Base-by-base conservation (phyloP, 2,329 filamentous ascomycete genomes). In the Alternaria tenuissima region DNA sequence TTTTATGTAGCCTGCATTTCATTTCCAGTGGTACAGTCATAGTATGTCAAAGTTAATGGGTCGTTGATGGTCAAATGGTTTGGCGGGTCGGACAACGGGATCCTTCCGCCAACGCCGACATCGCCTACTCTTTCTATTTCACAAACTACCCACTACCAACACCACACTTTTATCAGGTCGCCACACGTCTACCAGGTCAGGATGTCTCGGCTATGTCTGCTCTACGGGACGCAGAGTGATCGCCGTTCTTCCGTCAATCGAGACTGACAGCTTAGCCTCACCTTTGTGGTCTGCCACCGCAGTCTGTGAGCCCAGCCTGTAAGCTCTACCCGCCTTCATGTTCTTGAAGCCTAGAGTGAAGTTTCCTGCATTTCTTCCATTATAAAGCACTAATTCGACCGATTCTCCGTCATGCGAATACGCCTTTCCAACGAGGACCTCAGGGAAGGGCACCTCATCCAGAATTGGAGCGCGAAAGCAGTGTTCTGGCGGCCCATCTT, bases 311-410 rank as follows among this genome's bases (percentile, higher is more conserved):
- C 47, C 59, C 30, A 62, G 36, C 16, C 26, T 56, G 48, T 66
- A 67, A 38, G 26, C 46, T 22, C 14, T 47, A 6, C 63, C 61
- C 4, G 57, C 26, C 32, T 53, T 39, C 63, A 67, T 53, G 30
- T 63, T 62, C 39, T 54, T 64, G 46, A 67, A 64, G 1, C 63
- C 65, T 2, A 69, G 56, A 7, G 47, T 34, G 39, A 64, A 39
- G 3, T 5, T 11, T 8, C 8, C 38, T 0, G 38, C n/a, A 18
- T 0, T 20, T n/a, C 14, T 39, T 11, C n/a, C n/a, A 20, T 39
- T 20, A 11, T 12, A 20, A 39, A 39, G 38, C 2, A 39, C n/a
- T 8, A 18, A 3, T 20, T 20, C 8, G 38, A 20, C 38, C n/a
- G n/a, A 38, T 8, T 38, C 36, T 18, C 36, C 36, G 36, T 38